Percentiles rank a stretch among this genome's conserved stretches.
These are phyloP conservation scores for Pichia terricola DNA, from an alignment of 1,139 yeast genomes.

Conservation along the genomic window DNA sequence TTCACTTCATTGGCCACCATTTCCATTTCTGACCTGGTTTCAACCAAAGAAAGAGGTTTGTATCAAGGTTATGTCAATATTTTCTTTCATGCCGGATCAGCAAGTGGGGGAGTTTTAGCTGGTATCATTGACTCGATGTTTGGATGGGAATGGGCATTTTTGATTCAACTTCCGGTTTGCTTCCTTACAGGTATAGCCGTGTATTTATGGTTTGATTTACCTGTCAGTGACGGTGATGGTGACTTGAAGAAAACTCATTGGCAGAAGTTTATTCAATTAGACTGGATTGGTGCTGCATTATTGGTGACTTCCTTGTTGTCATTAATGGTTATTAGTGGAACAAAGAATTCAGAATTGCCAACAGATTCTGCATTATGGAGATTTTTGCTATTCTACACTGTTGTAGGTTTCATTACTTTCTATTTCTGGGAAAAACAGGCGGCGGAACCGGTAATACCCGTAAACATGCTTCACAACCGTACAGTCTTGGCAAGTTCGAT, in stretches of 20 bases:
- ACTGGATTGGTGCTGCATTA: constrained; percentile 40
- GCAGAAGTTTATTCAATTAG: constrained; percentile 48
- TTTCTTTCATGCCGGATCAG: constrained; percentile 42
- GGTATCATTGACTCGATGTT: constrained; percentile 37
- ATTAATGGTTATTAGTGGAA: constrained; percentile 38
- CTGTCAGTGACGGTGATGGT: constrained; percentile 22
- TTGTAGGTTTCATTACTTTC: constrained; percentile 12
- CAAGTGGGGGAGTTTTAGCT: constrained; percentile 47
- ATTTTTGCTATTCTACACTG: constrained; percentile 14
- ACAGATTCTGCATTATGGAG: constrained; percentile 31
- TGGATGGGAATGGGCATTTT: constrained; percentile 46
- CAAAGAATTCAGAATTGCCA: constrained; percentile 39
- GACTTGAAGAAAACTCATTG: constrained; percentile 22
- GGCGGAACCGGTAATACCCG: constrained; percentile 25
- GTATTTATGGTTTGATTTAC: constrained; percentile 32
- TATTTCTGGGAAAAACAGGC: constrained; percentile 19
- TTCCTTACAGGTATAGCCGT: constrained; percentile 31
- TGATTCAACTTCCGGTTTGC: constrained; percentile 41
- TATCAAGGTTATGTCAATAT: constrained; percentile 46
- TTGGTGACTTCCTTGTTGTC: constrained; percentile 35
- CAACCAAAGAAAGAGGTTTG: constrained; percentile 42
- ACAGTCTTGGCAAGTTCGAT: constrained; percentile 25
- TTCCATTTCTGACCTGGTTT: constrained; percentile 43
- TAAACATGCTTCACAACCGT: constrained; percentile 21
- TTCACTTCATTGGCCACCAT: constrained; percentile 42